Evolutionary conservation across 1,284 basidiomycete species (phyloP), one percentile per base, ranked within the genome.

Genomic region (Heliocybe sulcata): DNA sequence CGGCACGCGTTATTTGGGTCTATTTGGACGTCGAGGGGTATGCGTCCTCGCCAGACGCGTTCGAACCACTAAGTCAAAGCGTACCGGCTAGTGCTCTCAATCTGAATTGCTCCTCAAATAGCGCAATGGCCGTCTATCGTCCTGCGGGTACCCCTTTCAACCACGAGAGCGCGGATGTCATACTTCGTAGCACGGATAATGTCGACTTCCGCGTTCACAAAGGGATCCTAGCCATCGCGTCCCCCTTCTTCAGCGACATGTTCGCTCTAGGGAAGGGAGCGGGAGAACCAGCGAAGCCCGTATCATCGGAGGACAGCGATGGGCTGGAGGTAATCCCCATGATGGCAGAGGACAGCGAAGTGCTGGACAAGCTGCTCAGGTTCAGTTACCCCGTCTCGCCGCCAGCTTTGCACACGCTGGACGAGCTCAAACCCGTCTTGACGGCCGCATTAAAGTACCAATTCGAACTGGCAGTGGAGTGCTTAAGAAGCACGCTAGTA

Each of bases 101-200:
- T 16, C n/a, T 4, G 29, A 6, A 12, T 6, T 31, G 12, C 12
- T 31, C 12, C 29, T 20, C 16, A 42, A 9, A 6, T 42, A 42
- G 38, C 16, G 19, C 12, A n/a, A 42, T 42, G 38, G 38, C 38
- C n/a, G 38, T 42, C 38, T 42, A 42, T 23, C 47, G 47, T 25
- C 47, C 47, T 9, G 54, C 56, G 14, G 33, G 38, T 22, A 23
- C 47, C n/a, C 56, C 56, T 2, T 29, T 55, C 12, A 50, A 51
- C 1, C 25, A 56, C 10, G 16, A 47, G 8, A 54, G 31, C 11
- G 52, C 60, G 11, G 77, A 79, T 57, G 59, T 79, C 35, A 67
- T 75, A 45, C 60, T 80, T 22, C 71, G 73, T 47, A 77, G 77
- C 2, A 74, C 75, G 16, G 77, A 80, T 61, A 66, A 70, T 52